Evolutionary conservation across 805 yeast species (phyloP).

Genomic region (Myxozyma vanderwaltii): DNA sequence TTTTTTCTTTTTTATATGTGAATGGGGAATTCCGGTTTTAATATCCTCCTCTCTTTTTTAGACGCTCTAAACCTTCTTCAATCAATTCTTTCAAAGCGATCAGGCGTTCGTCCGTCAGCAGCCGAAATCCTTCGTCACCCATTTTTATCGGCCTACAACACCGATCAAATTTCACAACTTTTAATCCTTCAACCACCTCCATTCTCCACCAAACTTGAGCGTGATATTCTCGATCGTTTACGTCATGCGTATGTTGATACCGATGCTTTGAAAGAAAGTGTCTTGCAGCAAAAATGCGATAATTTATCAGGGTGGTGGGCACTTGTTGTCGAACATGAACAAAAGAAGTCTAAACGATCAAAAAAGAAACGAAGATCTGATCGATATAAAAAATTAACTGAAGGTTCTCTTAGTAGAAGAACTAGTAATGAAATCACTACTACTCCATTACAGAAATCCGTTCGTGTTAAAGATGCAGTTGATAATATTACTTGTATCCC

Average conservation of each 20-base stretch:
- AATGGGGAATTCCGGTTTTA: background rate
- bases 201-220: constrained; percentile 64
- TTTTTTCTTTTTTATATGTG: background rate
- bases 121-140: constrained; percentile 56
- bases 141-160: constrained; percentile 37
- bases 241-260: constrained; percentile 65
- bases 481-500: background rate
- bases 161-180: constrained; percentile 47
- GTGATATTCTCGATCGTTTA: constrained; percentile 59
- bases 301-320: constrained; percentile 76
- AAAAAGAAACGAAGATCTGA: constrained; percentile 10
- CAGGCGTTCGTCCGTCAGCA: constrained; percentile 61
- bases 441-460: constrained; percentile 7
- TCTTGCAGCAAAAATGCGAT: constrained; percentile 63
- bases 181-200: constrained; percentile 47
- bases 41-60: too few species aligned
- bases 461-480: background rate
- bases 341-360: constrained; percentile 2
- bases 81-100: constrained; percentile 64
- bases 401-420: constrained; percentile 9
- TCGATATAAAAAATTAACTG: constrained; percentile 5
- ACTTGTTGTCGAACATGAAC: constrained; percentile 53
- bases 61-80: constrained; percentile 56
- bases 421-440: constrained; percentile 6
- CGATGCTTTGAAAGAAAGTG: constrained; percentile 59